Evolutionary conservation across 129 eudicot species (phyloP).

Genomic region (Scalesia atractyloides): DNA sequence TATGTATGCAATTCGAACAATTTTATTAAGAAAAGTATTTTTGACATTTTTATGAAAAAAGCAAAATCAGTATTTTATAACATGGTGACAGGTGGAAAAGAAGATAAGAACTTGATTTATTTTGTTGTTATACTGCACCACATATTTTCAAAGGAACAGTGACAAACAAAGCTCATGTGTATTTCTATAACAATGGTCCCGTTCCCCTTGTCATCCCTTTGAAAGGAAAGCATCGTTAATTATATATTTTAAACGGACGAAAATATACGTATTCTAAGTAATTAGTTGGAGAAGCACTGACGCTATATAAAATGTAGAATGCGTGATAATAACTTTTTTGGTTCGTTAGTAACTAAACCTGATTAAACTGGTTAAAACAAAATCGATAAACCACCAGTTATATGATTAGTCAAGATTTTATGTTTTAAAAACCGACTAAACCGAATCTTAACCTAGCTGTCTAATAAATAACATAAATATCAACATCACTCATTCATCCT

Average conservation of each 20-base stretch:
- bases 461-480: too few species aligned
- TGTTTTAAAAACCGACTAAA: too few species aligned
- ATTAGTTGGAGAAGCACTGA: neutral
- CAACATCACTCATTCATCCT: neutral
- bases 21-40: neutral
- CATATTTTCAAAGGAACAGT: neutral
- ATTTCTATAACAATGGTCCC: constrained; percentile 4
- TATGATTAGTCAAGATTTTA: too few species aligned
- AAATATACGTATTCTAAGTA: neutral
- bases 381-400: neutral
- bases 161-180: constrained; percentile 17
- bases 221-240: constrained; percentile 2
- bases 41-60: neutral
- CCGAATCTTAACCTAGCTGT: too few species aligned
- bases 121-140: neutral
- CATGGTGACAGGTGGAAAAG: constrained; percentile 3
- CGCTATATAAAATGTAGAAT: neutral
- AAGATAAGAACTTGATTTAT: constrained; percentile 4
- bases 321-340: neutral
- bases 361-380: neutral
- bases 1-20: neutral
- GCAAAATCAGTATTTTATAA: neutral
- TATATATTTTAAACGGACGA: neutral
- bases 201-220: neutral
- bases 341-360: neutral